These are phyloP conservation scores for Acanthochlamys bracteata DNA, from an alignment of 106 monocot genomes.

Conservation along the genomic window DNA sequence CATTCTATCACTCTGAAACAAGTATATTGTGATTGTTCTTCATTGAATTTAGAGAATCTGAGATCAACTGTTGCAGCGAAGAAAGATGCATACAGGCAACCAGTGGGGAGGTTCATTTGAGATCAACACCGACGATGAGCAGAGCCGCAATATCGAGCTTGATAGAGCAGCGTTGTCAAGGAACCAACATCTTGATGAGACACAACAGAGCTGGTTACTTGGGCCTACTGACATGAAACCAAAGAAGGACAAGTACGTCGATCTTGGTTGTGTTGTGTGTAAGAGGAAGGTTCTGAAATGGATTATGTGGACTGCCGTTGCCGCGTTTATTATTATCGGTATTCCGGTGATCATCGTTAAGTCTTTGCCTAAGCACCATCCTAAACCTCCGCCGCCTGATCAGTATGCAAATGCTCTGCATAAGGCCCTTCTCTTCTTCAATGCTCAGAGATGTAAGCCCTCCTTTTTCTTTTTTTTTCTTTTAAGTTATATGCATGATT, in stretches of 20 bases:
- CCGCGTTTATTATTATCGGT: constrained; percentile 57
- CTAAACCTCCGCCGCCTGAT: constrained; percentile 47
- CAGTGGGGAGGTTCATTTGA: constrained; percentile 92
- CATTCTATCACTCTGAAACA: too few relatives aligned
- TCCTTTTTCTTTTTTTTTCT: background rate
- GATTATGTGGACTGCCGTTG: constrained; percentile 23
- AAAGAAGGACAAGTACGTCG: constrained; percentile 77
- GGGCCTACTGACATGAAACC: constrained; percentile 30
- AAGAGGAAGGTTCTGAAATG: constrained; percentile 67
- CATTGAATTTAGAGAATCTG: too few relatives aligned
- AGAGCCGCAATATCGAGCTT: constrained; percentile 54
- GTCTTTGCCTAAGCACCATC: constrained; percentile 54
- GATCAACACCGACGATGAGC: constrained; percentile 50
- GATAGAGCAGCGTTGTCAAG: constrained; percentile 45
- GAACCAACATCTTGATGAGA: constrained; percentile 62
- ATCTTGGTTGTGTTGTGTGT: constrained; percentile 73
- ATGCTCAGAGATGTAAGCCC: constrained; percentile 77
- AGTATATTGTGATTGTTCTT: too few relatives aligned
- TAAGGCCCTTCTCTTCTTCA: constrained; percentile 97
- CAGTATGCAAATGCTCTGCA: constrained; percentile 62
- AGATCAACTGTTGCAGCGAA: too few relatives aligned
- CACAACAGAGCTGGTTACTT: constrained; percentile 89
- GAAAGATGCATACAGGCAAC: constrained; percentile 53
- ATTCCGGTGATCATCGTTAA: constrained; percentile 71
- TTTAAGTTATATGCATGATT: background rate